A percentile compares a stretch with the other conserved stretches of the same genome.
Evolutionary conservation across 2,329 filamentous ascomycete species (phyloP).

Genomic region (Sarocladium kiliense): DNA sequence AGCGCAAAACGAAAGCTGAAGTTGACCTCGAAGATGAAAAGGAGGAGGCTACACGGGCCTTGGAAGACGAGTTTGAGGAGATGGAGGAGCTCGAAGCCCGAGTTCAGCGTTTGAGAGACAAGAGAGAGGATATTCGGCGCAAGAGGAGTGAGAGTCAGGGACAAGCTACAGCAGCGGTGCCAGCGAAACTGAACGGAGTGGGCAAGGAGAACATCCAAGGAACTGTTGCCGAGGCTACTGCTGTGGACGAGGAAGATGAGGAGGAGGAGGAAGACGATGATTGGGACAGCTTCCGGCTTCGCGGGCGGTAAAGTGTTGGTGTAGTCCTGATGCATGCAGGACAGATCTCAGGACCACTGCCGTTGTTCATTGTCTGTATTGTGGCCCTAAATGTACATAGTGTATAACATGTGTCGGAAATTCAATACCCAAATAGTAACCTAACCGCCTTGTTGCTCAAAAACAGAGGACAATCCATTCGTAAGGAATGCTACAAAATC

Average conservation of each 20-base stretch:
- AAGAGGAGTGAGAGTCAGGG: conserved; percentile 21
- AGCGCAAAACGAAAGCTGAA: conserved; percentile 50
- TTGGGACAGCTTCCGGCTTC: conserved; percentile 56
- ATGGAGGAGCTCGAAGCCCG: conserved; percentile 75
- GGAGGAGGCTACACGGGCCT: conserved; percentile 67
- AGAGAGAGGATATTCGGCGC: conserved; percentile 59
- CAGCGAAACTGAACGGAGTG: conserved; percentile 13
- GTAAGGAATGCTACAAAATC: background rate
- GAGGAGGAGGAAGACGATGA: conserved; percentile 48
- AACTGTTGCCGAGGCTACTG: conserved; percentile 19
- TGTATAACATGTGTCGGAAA: conserved; percentile 18
- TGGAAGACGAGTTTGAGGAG: conserved; percentile 76
- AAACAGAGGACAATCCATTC: background rate
- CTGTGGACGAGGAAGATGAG: conserved; percentile 24
- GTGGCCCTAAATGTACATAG: background rate
- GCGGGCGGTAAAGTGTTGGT: conserved; percentile 2
- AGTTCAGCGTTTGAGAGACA: conserved; percentile 63
- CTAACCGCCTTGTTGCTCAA: too few species aligned
- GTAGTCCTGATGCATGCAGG: too few species aligned
- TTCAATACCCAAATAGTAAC: background rate
- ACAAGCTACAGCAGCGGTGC: conserved; percentile 11
- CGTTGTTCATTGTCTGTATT: too few species aligned
- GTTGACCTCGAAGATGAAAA: conserved; percentile 58
- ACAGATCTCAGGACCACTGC: too few species aligned
- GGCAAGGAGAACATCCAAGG: conserved; percentile 24